Evolutionary conservation across 1,139 yeast genomes (phyloP).

Genomic region (Maudiozyma humilis): DNA sequence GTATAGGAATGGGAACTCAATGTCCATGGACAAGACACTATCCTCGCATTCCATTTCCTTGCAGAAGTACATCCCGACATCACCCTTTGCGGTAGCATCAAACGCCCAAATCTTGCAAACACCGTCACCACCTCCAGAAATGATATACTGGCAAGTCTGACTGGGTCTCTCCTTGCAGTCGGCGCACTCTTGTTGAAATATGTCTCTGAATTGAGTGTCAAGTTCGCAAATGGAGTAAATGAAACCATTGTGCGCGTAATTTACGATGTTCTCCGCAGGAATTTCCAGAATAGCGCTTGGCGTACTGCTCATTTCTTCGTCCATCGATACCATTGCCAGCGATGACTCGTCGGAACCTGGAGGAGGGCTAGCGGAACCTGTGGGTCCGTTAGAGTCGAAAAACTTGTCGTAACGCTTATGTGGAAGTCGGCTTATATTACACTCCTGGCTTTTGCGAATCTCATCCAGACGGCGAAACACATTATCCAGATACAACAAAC

Average conservation of each 20-base stretch:
- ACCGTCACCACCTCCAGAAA: constrained; percentile 90
- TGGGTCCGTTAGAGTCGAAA: constrained; percentile 85
- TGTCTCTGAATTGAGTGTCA: constrained; percentile 8
- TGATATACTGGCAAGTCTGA: constrained; percentile 35
- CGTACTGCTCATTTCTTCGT: not conserved
- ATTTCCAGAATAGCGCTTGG: constrained; percentile 45
- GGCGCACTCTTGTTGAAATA: constrained; percentile 1
- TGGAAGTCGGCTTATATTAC: constrained; percentile 43
- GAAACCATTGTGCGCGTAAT: constrained; percentile 88
- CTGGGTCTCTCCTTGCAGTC: constrained; percentile 4
- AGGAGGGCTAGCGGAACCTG: constrained; percentile 37
- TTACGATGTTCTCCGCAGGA: constrained; percentile 52
- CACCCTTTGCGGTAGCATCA: constrained; percentile 9
- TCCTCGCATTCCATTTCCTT: constrained; percentile 54
- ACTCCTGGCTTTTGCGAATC: constrained; percentile 8
- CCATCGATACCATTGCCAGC: not conserved
- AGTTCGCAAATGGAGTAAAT: constrained; percentile 55
- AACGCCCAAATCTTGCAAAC: constrained; percentile 66
- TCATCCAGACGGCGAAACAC: constrained; percentile 23
- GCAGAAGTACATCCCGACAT: constrained; percentile 14
- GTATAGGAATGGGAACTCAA: constrained; percentile 58
- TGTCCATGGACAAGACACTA: constrained; percentile 59
- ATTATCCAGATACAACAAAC: constrained; percentile 61
- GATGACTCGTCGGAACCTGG: constrained; percentile 1
- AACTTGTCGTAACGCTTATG: constrained; percentile 76